Evolutionary conservation across 768 basidiomycete genomes (phyloP).

Genomic region (Coprinellus micaceus): DNA sequence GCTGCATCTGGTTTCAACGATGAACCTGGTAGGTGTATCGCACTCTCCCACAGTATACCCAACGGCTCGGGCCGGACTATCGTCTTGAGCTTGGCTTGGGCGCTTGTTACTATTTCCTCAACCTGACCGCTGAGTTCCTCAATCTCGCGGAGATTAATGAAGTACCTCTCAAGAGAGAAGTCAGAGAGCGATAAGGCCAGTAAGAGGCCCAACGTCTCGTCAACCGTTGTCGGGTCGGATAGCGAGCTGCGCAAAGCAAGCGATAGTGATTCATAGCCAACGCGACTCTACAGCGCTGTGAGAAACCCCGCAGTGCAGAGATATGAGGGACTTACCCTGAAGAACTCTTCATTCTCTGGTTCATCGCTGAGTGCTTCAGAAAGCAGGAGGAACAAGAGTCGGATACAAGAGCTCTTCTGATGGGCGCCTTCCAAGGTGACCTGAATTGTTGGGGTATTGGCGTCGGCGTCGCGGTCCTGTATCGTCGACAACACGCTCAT

Average conservation of each 20-base stretch:
- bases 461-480: conserved; percentile 18
- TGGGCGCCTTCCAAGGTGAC: conserved; percentile 33
- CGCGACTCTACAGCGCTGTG: conserved; percentile 36
- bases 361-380: conserved; percentile 62
- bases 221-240: conserved; percentile 39
- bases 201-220: conserved; percentile 62
- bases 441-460: conserved; percentile 31
- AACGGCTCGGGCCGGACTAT: conserved; percentile 63
- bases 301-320: conserved; percentile 1
- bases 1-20: no score
- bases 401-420: conserved; percentile 47
- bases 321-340: conserved; percentile 47
- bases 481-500: conserved; percentile 70
- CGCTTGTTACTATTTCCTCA: background rate
- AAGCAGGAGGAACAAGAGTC: conserved; percentile 60
- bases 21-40: conserved; percentile 29
- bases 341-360: conserved; percentile 55
- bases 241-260: conserved; percentile 57
- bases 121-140: conserved; percentile 42
- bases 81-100: conserved; percentile 14
- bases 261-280: conserved; percentile 64
- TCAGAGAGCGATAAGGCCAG: conserved; percentile 66
- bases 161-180: conserved; percentile 54
- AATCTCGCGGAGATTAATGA: conserved; percentile 38
- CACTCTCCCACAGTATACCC: conserved; percentile 52